These are phyloP conservation scores for Aurantiochytrium sp. DNA, from an alignment of 108 stramenopile genomes.

Conservation along the genomic window DNA sequence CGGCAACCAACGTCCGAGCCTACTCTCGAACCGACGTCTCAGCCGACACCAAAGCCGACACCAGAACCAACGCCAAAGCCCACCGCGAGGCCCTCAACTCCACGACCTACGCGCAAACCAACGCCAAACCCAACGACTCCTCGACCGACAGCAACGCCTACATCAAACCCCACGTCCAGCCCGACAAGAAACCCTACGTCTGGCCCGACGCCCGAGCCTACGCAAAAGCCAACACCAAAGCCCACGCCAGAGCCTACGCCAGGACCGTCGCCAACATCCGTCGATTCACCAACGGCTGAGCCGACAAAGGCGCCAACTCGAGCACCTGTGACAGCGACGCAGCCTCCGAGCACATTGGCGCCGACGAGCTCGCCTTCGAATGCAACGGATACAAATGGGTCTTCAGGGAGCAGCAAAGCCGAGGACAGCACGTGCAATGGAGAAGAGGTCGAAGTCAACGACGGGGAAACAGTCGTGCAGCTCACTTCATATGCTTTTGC, in stretches of 20 bases:
- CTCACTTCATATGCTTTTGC: neutral
- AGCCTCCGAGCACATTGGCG: neutral
- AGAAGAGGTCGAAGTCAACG: neutral
- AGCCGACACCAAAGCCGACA: neutral
- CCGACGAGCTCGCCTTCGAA: neutral
- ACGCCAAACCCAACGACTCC: neutral
- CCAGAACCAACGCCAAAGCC: neutral
- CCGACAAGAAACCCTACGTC: neutral
- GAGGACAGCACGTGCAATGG: neutral
- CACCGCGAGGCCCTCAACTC: neutral
- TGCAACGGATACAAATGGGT: neutral
- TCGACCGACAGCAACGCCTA: neutral
- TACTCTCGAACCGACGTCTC: neutral
- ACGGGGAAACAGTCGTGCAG: neutral
- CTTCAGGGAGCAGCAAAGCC: neutral
- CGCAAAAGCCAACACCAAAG: neutral
- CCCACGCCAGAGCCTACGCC: neutral
- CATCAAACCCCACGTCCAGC: too few relatives aligned
- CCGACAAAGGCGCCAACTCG: neutral
- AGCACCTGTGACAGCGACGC: neutral
- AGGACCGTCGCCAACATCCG: neutral
- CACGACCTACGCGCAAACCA: neutral
- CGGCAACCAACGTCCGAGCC: neutral
- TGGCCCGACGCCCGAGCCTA: neutral
- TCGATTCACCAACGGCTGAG: neutral